Conservation (phyloP, 208 protist species). For the Acanthamoeba pearcei region DNA sequence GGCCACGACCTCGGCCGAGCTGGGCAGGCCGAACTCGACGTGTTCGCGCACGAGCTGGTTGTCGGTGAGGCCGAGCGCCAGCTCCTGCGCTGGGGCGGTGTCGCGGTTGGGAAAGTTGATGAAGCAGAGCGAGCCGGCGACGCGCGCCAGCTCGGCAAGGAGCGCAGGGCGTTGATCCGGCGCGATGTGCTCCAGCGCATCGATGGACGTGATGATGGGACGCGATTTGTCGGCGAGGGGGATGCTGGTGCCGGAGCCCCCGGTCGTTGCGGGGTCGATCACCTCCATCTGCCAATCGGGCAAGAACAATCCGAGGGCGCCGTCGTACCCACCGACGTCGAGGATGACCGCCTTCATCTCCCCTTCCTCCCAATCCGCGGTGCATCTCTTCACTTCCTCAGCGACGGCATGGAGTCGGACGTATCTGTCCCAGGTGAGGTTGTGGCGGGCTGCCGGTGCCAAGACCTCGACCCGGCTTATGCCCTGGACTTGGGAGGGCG, state of each 20-base stretch:
- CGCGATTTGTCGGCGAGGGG: neutral
- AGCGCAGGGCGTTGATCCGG: neutral
- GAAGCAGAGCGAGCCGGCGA: neutral
- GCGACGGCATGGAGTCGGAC: neutral
- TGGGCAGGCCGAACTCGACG: conserved; percentile 1
- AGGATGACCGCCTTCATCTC: neutral
- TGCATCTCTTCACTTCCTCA: neutral
- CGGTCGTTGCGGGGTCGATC: neutral
- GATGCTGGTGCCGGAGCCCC: neutral
- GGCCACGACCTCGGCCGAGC: neutral
- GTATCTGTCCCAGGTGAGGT: conserved; percentile 10
- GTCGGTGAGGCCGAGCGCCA: neutral
- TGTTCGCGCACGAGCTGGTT: neutral
- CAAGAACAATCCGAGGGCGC: neutral
- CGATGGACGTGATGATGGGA: neutral
- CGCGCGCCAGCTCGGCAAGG: neutral
- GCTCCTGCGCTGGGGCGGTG: neutral
- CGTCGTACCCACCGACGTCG: neutral
- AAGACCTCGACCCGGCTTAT: neutral
- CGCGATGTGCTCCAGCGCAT: neutral
- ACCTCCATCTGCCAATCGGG: neutral
- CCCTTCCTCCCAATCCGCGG: neutral
- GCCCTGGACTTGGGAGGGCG: neutral
- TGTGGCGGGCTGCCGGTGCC: neutral
- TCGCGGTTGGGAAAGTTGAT: neutral